phyloP scores from a whole-genome alignment of 192 early-diverging fungal species.

The Rhizoclosmatium sp. region DNA sequence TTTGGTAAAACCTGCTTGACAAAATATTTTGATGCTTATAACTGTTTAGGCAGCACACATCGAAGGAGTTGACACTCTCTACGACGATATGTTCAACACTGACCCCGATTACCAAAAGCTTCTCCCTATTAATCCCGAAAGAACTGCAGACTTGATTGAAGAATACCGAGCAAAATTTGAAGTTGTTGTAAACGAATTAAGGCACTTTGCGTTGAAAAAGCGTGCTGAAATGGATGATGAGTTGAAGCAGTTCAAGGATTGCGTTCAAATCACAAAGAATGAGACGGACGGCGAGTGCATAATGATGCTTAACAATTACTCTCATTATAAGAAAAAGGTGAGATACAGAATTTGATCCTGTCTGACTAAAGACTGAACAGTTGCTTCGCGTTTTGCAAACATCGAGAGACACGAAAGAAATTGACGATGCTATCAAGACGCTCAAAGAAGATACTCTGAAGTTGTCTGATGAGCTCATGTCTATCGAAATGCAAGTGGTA shows the following conservation, averaged over 20 bases:
- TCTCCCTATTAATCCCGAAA: conserved; percentile 48
- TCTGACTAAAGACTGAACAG: conserved; percentile 32
- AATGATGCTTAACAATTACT: conserved; percentile 51
- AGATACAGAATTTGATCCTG: background rate
- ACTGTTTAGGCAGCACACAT: conserved; percentile 59
- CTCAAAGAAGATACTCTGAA: conserved; percentile 48
- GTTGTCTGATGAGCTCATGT: conserved; percentile 60
- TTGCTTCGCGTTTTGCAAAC: conserved; percentile 53
- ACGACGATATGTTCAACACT: conserved; percentile 60
- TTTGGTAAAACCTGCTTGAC: conserved; percentile 39
- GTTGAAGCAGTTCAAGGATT: conserved; percentile 45
- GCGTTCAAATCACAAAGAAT: conserved; percentile 47
- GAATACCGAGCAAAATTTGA: conserved; percentile 68
- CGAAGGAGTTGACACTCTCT: conserved; percentile 59
- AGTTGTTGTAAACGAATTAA: conserved; percentile 61
- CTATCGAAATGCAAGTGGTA: conserved; percentile 64
- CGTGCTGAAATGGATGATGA: conserved; percentile 58
- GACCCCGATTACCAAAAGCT: conserved; percentile 63
- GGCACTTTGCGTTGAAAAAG: conserved; percentile 57
- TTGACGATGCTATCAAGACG: conserved; percentile 54
- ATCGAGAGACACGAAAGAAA: conserved; percentile 53
- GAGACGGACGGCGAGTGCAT: conserved; percentile 59
- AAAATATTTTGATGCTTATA: too few relatives aligned
- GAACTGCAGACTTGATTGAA: conserved; percentile 56
- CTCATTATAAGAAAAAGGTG: conserved; percentile 64